Percentiles rank a stretch among this genome's conserved stretches.
These are phyloP conservation scores for Penicillium manginii DNA, from an alignment of 495 filamentous ascomycete species.

Conservation along the genomic window DNA sequence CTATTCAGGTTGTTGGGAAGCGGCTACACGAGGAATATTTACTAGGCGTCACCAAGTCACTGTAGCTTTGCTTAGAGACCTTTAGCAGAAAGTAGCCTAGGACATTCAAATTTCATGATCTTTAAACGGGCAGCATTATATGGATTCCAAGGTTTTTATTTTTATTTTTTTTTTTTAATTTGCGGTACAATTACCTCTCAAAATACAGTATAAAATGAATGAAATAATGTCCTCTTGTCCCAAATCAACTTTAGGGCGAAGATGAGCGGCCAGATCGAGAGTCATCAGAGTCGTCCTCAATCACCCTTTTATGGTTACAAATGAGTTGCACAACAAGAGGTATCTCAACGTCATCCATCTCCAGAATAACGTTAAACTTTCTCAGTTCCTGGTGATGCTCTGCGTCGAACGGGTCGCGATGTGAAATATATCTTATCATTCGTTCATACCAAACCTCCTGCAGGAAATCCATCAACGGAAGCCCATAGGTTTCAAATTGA, in stretches of 20 bases:
- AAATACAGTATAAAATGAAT: too few relatives aligned
- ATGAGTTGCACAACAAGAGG: neutral
- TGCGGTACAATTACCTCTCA: too few relatives aligned
- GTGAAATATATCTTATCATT: constrained; percentile 11
- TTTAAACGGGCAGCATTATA: too few relatives aligned
- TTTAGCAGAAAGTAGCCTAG: too few relatives aligned
- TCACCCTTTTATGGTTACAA: neutral
- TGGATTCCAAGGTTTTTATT: too few relatives aligned
- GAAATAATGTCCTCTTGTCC: too few relatives aligned
- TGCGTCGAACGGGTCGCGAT: constrained; percentile 1
- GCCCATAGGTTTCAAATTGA: constrained; percentile 6
- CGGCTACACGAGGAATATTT: constrained; percentile 8
- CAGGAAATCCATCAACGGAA: constrained; percentile 11
- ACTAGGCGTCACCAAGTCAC: neutral
- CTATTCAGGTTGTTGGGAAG: constrained; percentile 1
- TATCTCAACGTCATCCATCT: constrained; percentile 9
- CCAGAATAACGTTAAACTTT: constrained; percentile 1
- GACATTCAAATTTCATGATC: too few relatives aligned
- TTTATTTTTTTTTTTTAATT: too few relatives aligned
- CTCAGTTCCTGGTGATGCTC: constrained; percentile 5
- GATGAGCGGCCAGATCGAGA: neutral
- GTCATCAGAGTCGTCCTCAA: neutral
- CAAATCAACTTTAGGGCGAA: too few relatives aligned
- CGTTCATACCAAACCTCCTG: constrained; percentile 8
- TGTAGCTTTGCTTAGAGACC: too few relatives aligned